Conservation (phyloP, 2,329 filamentous ascomycete genomes). For the Botrytis sinoallii region DNA sequence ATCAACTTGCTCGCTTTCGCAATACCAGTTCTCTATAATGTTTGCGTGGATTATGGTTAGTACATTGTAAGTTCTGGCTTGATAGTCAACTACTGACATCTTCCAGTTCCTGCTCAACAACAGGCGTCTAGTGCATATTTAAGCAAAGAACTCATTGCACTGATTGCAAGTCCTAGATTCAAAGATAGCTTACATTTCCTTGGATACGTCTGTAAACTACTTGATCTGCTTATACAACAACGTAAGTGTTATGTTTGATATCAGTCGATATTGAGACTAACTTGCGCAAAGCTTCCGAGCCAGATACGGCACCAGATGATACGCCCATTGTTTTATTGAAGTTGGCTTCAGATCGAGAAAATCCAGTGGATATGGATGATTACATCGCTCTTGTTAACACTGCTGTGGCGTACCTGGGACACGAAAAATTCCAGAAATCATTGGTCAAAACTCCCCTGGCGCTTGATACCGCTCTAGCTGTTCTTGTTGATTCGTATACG, state of each 20-base stretch:
- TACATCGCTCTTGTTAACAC: conserved; percentile 52
- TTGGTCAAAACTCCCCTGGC: conserved; percentile 41
- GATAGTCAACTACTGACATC: conserved; percentile 25
- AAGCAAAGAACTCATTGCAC: conserved; percentile 47
- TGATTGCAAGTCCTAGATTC: conserved; percentile 48
- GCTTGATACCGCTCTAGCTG: conserved; percentile 45
- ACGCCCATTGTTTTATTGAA: conserved; percentile 51
- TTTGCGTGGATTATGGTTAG: conserved; percentile 61
- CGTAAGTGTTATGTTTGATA: conserved; percentile 37
- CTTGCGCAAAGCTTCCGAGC: conserved; percentile 32
- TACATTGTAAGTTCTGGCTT: neutral
- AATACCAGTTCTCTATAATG: conserved; percentile 60
- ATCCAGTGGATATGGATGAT: conserved; percentile 50
- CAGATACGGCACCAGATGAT: conserved; percentile 40
- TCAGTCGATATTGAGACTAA: neutral
- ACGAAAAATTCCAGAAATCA: conserved; percentile 49
- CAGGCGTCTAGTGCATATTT: conserved; percentile 53
- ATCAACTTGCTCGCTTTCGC: conserved; percentile 51
- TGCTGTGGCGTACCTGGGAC: conserved; percentile 54
- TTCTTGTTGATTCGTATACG: conserved; percentile 49
- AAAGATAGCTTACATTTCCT: conserved; percentile 45
- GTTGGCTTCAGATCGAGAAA: conserved; percentile 45
- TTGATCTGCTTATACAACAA: conserved; percentile 53
- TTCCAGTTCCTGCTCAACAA: conserved; percentile 50
- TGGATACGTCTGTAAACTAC: conserved; percentile 54